A percentile compares a stretch with the other conserved stretches of the same genome.
Evolutionary conservation across 495 filamentous ascomycete species (phyloP).

Genomic region (Trypethelium eluteriae): DNA sequence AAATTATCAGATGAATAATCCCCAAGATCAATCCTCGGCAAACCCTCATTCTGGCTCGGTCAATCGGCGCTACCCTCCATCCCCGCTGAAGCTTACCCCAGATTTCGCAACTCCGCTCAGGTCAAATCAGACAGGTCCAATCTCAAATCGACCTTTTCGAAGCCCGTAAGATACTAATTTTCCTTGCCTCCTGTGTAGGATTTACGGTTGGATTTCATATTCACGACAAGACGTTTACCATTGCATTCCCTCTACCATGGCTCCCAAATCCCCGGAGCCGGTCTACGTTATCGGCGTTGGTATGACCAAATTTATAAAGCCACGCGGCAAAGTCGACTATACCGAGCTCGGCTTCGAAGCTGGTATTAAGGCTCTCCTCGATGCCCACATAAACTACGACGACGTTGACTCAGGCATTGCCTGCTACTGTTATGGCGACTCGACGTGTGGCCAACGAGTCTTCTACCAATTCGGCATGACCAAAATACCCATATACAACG

Average conservation of each 20-base stretch:
- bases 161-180: background rate
- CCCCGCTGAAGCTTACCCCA: background rate
- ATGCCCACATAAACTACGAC: conserved; percentile 93
- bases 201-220: background rate
- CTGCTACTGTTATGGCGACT: conserved; percentile 93
- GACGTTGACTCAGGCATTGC: conserved; percentile 94
- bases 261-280: conserved; percentile 44
- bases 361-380: conserved; percentile 88
- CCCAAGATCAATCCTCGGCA: background rate
- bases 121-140: too few species aligned
- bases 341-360: conserved; percentile 90
- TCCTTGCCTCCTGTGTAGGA: background rate
- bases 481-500: conserved; percentile 83
- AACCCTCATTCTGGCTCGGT: background rate
- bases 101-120: background rate
- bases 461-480: conserved; percentile 99
- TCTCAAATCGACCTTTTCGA: too few species aligned
- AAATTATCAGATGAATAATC: background rate
- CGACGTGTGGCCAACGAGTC: conserved; percentile 88
- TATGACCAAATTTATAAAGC: conserved; percentile 99
- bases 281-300: conserved; percentile 93
- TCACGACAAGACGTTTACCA: background rate
- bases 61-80: too few species aligned
- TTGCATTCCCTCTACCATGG: conserved; percentile 32
- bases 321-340: conserved; percentile 83